Percentiles rank a stretch among this genome's conserved stretches.
Conservation (phyloP, 805 yeast genomes). For the Saccharomycopsis oosterbeekiorum region DNA sequence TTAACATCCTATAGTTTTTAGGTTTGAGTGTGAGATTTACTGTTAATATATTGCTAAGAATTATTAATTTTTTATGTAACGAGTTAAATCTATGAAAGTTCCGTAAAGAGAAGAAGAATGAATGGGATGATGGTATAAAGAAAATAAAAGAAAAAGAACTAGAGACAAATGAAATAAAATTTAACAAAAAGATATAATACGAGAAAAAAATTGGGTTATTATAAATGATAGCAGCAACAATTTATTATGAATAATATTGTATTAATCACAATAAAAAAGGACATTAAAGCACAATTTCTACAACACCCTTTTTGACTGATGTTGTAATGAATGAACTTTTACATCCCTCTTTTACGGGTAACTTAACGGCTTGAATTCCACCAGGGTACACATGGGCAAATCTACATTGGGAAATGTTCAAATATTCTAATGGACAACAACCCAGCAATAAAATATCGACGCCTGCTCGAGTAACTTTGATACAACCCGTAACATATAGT, state of each 20-base stretch:
- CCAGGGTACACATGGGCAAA: constrained; percentile 58
- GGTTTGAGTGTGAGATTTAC: neutral
- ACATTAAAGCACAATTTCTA: constrained; percentile 43
- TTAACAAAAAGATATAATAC: neutral
- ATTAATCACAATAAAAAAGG: neutral
- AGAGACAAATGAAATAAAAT: neutral
- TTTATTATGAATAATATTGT: too few relatives aligned
- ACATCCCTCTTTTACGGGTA: constrained; percentile 40
- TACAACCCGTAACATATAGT: constrained; percentile 56
- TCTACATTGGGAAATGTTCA: constrained; percentile 65
- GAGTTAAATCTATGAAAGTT: neutral
- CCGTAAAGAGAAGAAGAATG: neutral
- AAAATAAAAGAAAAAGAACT: neutral
- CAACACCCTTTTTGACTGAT: constrained; percentile 39
- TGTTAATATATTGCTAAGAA: neutral
- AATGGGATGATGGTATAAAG: neutral
- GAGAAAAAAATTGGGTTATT: neutral
- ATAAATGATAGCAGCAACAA: too few relatives aligned
- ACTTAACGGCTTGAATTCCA: constrained; percentile 44
- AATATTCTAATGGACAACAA: constrained; percentile 37
- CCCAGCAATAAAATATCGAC: constrained; percentile 57
- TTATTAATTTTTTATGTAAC: neutral
- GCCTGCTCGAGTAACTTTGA: constrained; percentile 69
- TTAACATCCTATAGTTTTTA: too few relatives aligned
- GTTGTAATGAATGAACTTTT: constrained; percentile 51